Percentiles rank a stretch among this genome's conserved stretches.
phyloP scores from a whole-genome alignment of 164 flowering plant genomes.

The Vitis cinerea region DNA sequence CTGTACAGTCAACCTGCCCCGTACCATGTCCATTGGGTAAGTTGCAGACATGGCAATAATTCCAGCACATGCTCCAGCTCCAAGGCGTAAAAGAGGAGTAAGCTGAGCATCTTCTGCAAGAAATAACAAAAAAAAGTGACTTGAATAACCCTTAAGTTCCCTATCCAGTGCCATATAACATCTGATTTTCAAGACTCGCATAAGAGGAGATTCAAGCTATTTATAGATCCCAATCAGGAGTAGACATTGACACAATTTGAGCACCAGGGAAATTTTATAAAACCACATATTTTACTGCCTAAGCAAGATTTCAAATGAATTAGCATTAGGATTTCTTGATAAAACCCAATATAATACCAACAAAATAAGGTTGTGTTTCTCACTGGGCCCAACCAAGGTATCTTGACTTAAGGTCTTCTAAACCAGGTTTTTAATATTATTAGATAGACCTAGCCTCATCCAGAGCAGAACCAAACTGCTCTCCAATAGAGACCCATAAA shows the following conservation, averaged over 20 bases:
- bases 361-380: background rate
- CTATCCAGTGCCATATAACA: background rate
- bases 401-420: background rate
- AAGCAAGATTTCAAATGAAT: background rate
- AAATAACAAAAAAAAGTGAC: slow-evolving; percentile 6
- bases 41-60: slow-evolving; percentile 99
- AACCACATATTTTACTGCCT: background rate
- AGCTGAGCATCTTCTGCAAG: slow-evolving; percentile 83
- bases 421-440: background rate
- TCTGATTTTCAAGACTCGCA: background rate
- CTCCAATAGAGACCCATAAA: background rate
- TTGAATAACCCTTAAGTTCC: background rate
- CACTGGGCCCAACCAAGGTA: background rate
- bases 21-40: slow-evolving; percentile 98
- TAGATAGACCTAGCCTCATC: no score
- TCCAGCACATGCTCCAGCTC: slow-evolving; percentile 99
- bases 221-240: no score
- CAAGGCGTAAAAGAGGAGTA: slow-evolving; percentile 90
- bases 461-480: no score
- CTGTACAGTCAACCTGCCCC: slow-evolving; percentile 98
- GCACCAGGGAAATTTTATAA: background rate
- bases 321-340: background rate
- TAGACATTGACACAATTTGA: no score
- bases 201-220: no score
- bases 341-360: background rate